phyloP scores from a whole-genome alignment of 2,329 filamentous ascomycete genomes.

The Bipolaris cookei region DNA sequence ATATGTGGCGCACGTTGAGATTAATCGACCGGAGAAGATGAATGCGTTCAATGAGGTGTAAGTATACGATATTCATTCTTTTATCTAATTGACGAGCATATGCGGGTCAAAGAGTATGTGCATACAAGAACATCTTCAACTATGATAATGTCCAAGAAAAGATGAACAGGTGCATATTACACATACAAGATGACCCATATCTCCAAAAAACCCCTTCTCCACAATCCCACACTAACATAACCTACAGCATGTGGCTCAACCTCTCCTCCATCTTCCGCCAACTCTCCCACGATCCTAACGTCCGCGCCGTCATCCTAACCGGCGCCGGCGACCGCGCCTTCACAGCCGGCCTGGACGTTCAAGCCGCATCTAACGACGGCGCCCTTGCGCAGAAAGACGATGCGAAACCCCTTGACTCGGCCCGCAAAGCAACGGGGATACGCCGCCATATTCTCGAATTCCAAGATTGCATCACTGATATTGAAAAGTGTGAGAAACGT shows the following conservation, averaged over 20 bases:
- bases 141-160: not conserved
- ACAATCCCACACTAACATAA: not conserved
- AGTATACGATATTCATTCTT: slow-evolving; percentile 28
- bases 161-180: too few species aligned
- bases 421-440: slow-evolving; percentile 61
- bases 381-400: slow-evolving; percentile 47
- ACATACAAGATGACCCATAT: not conserved
- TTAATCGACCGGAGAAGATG: slow-evolving; percentile 83
- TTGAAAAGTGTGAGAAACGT: slow-evolving; percentile 87
- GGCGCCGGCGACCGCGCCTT: slow-evolving; percentile 85
- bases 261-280: slow-evolving; percentile 73
- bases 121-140: not conserved
- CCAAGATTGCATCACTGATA: slow-evolving; percentile 74
- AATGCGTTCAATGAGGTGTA: slow-evolving; percentile 81
- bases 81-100: not conserved
- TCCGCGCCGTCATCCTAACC: slow-evolving; percentile 79
- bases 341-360: slow-evolving; percentile 82
- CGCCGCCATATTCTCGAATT: slow-evolving; percentile 76
- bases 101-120: not conserved
- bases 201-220: not conserved
- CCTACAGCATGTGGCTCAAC: slow-evolving; percentile 78
- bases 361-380: slow-evolving; percentile 66
- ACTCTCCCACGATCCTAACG: slow-evolving; percentile 72
- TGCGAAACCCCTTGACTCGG: slow-evolving; percentile 59
- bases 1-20: slow-evolving; percentile 88